Percentiles rank a stretch among this genome's conserved stretches.
Evolutionary conservation across 305 asterid species (phyloP).

Genomic region (Fraxinus baroniana): DNA sequence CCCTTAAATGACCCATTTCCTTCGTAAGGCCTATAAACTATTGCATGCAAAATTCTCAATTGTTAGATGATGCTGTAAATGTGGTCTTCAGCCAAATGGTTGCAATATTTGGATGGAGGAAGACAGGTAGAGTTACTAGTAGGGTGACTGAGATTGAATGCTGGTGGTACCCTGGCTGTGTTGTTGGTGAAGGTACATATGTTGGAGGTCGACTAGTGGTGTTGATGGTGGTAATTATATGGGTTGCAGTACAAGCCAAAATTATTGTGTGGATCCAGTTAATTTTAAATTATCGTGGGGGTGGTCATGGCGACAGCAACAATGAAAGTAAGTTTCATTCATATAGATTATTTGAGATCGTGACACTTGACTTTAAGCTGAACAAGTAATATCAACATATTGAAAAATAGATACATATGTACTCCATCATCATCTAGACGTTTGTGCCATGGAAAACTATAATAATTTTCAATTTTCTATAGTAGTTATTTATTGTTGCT

Average conservation of each 20-base stretch:
- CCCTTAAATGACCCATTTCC: not conserved
- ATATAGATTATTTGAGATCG: not conserved
- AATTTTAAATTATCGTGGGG: not conserved
- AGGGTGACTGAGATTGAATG: slow-evolving; percentile 9
- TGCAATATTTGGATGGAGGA: not conserved
- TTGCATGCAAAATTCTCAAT: not conserved
- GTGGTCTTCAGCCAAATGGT: not conserved
- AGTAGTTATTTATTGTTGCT: not conserved
- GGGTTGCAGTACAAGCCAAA: not conserved
- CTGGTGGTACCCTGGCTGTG: not conserved
- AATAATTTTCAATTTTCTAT: not conserved
- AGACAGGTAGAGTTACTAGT: not conserved
- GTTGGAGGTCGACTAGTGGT: not conserved
- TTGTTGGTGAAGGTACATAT: not conserved
- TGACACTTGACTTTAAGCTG: slow-evolving; percentile 13
- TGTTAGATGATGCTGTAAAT: slow-evolving; percentile 8
- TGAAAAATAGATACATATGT: slow-evolving; percentile 8
- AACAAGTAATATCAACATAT: not conserved
- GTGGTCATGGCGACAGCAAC: not conserved
- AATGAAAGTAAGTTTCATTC: not conserved
- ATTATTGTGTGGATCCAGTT: not conserved
- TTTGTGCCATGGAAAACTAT: not conserved
- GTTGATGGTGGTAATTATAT: not conserved
- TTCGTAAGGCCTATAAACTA: not conserved
- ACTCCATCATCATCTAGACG: not conserved